Evolutionary conservation across 352 stramenopile species (phyloP).

Genomic region (Globisporangium radiosum): DNA sequence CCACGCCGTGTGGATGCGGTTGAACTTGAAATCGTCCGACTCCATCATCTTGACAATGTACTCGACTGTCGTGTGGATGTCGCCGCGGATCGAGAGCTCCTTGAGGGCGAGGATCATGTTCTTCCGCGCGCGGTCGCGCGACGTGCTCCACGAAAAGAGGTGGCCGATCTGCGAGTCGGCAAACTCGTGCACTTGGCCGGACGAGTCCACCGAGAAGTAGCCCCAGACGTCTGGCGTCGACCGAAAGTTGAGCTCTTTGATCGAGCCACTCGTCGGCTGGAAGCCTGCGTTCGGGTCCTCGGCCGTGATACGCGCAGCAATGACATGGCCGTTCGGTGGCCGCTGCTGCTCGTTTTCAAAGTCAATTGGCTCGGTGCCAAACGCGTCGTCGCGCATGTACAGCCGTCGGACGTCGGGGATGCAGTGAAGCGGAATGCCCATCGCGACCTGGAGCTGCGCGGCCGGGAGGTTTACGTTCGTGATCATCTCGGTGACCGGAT

Average conservation of each 20-base stretch:
- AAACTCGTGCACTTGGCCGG: constrained; percentile 99
- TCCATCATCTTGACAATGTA: constrained; percentile 99
- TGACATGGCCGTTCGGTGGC: constrained; percentile 92
- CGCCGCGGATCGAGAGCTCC: constrained; percentile 98
- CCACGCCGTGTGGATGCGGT: constrained; percentile 99
- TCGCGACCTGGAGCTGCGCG: constrained; percentile 97
- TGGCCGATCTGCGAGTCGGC: constrained; percentile 99
- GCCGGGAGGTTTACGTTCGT: constrained; percentile 96
- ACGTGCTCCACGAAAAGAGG: constrained; percentile 96
- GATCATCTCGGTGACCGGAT: constrained; percentile 99
- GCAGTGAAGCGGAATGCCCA: constrained; percentile 98
- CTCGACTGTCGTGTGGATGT: constrained; percentile 99
- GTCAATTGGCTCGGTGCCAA: constrained; percentile 92
- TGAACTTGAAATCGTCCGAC: constrained; percentile 97
- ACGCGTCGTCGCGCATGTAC: constrained; percentile 94
- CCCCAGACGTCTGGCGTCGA: constrained; percentile 99
- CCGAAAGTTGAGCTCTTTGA: constrained; percentile 99
- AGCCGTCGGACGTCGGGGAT: constrained; percentile 98
- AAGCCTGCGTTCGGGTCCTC: constrained; percentile 99
- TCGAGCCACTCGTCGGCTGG: constrained; percentile 95
- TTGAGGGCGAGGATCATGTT: constrained; percentile 98
- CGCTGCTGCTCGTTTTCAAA: constrained; percentile 89
- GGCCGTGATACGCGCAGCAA: constrained; percentile 98
- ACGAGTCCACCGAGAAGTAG: constrained; percentile 99
- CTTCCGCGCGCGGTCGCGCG: constrained; percentile 96